These are phyloP conservation scores for Galerina marginata DNA, from an alignment of 768 basidiomycete species.

Conservation along the genomic window DNA sequence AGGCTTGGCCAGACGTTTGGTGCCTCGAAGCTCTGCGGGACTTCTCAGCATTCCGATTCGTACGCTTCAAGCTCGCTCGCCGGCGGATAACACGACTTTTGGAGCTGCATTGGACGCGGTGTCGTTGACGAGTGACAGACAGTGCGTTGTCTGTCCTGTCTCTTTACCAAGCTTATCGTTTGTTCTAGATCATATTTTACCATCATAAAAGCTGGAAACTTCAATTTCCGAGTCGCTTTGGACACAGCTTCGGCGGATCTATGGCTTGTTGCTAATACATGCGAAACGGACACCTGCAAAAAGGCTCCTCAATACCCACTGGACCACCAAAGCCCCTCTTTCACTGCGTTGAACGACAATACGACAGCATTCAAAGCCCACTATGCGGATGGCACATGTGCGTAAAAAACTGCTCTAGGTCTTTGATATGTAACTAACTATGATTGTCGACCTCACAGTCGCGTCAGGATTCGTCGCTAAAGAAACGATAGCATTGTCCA, in stretches of 20 bases:
- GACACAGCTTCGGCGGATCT: conserved; percentile 80
- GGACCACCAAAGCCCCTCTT: conserved; percentile 68
- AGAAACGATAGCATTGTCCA: conserved; percentile 66
- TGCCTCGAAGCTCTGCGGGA: conserved; percentile 30
- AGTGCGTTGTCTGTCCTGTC: conserved; percentile 36
- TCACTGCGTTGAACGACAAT: conserved; percentile 64
- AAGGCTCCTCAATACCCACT: conserved; percentile 74
- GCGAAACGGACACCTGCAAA: conserved; percentile 59
- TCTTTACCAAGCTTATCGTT: conserved; percentile 10
- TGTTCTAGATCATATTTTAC: conserved; percentile 67
- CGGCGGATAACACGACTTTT: conserved; percentile 34
- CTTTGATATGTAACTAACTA: background rate
- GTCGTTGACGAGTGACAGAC: conserved; percentile 50
- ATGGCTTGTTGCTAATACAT: conserved; percentile 73
- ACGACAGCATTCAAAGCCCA: conserved; percentile 59
- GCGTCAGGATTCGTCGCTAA: conserved; percentile 73
- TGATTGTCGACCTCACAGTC: conserved; percentile 41
- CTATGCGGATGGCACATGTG: conserved; percentile 76
- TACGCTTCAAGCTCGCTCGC: conserved; percentile 22
- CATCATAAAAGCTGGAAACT: conserved; percentile 61
- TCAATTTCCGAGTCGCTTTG: conserved; percentile 70
- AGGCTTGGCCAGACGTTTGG: conserved; percentile 19
- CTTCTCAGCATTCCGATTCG: conserved; percentile 37
- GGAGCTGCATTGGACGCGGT: conserved; percentile 49
- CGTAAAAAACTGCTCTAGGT: conserved; percentile 28